phyloP scores from a whole-genome alignment of 805 yeast species.

The Candida easanensis region DNA sequence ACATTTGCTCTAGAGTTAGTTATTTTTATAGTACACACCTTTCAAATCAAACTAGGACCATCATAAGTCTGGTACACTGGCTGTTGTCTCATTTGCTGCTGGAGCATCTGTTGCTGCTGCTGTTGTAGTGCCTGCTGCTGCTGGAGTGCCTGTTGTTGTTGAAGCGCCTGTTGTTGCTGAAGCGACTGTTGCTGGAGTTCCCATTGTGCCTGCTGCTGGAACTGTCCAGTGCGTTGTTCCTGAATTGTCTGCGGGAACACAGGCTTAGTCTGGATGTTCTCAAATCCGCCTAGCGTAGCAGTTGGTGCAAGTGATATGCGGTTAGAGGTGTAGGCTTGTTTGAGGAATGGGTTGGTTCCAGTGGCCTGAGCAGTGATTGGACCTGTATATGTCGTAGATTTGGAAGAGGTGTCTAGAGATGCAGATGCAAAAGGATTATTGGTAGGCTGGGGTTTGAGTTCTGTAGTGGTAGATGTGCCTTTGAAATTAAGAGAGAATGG shows the following conservation, averaged over 20 bases:
- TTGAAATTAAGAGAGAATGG: conserved; percentile 28
- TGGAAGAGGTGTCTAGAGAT: background rate
- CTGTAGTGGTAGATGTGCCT: conserved; percentile 11
- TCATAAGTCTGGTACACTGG: conserved; percentile 10
- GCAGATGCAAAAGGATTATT: conserved; percentile 28
- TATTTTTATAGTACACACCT: too few relatives aligned
- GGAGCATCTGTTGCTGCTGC: conserved; percentile 15
- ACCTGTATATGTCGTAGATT: background rate
- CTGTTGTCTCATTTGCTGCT: conserved; percentile 5
- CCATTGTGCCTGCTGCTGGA: conserved; percentile 36
- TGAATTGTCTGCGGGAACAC: conserved; percentile 66
- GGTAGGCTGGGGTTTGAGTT: conserved; percentile 21
- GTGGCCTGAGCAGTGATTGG: conserved; percentile 26
- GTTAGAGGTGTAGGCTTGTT: conserved; percentile 24
- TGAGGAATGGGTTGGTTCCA: conserved; percentile 41
- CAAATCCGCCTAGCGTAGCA: conserved; percentile 74
- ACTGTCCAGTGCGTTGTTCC: conserved; percentile 35
- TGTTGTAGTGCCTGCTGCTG: conserved; percentile 16
- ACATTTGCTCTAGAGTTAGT: too few relatives aligned
- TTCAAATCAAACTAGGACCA: conserved; percentile 19
- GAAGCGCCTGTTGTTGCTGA: conserved; percentile 11
- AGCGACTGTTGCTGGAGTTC: conserved; percentile 22
- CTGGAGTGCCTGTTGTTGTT: conserved; percentile 17
- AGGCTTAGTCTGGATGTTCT: conserved; percentile 59
- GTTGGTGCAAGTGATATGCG: conserved; percentile 32